Base-by-base conservation (phyloP, 148 eudicot species). In the Chenopodium quinoa region DNA sequence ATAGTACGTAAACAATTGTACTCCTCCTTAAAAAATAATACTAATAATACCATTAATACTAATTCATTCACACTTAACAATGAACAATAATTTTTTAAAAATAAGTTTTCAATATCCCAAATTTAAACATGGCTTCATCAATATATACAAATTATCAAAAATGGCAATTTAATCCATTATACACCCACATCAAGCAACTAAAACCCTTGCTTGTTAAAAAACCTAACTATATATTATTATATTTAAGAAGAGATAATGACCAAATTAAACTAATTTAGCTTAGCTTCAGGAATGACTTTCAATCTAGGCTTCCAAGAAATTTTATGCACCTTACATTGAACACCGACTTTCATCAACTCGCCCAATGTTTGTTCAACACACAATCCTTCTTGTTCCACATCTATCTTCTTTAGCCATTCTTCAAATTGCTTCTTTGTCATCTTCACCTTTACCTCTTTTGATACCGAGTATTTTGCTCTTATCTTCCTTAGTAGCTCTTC, bases 231-330 rank as follows among this genome's bases (percentile, higher is more conserved):
- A 50, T 11, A 11, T 50, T 50, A 50, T 11, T 50, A 50, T 16
- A 50, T 50, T 13, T 4, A 14, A 56, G 17, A 56, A 56, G 62
- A 20, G 22, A 22, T 6, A 62, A 62, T 22, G 1, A 16, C 29
- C 74, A 80, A 64, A 6, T 4, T 56, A 16, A 14, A 56, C 62
- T 56, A 56, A 56, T 4, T 17, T 0, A 14, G 17, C 62, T 56
- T 14, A 56, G 17, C 62, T 68, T 93, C 97, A 8, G 88, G 84
- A 72, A 93, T 93, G 64, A 87, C 89, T 20, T 85, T 86, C 40
- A 93, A 67, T 1, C 79, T 85, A 4, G 94, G 97, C 79, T 85
- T 90, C 93, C 93, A 89, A 69, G 69, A 81, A 74, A 87, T 82
- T 8, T 73, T 73, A 12, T 82, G 90, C 48, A 85, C 77, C 4